Evolutionary conservation across 495 filamentous ascomycete genomes (phyloP).

Genomic region (Oidiodendron maius): DNA sequence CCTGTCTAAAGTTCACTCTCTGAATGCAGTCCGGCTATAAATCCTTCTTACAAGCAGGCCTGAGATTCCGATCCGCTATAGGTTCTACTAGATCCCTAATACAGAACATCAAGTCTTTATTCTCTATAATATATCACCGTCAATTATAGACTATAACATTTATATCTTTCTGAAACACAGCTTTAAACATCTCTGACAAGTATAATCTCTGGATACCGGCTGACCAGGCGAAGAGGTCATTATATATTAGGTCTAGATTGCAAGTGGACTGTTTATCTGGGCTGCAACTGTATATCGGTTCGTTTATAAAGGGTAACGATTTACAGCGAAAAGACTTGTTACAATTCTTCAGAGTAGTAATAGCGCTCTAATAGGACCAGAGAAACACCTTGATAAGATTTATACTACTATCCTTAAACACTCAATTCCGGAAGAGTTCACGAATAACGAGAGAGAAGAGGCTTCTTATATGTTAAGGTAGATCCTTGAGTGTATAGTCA

Average conservation of each 20-base stretch:
- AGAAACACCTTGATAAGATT: slow-evolving; percentile 9
- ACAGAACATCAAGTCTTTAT: slow-evolving; percentile 33
- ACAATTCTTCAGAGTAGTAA: slow-evolving; percentile 1
- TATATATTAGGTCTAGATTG: not conserved
- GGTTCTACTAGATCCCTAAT: slow-evolving; percentile 1
- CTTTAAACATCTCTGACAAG: not conserved
- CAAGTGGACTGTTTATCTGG: too few species aligned
- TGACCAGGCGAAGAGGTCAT: slow-evolving; percentile 4
- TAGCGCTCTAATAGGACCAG: not conserved
- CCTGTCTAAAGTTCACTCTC: slow-evolving; percentile 16
- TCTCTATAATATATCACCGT: too few species aligned
- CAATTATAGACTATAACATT: slow-evolving; percentile 7
- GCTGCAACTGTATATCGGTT: too few species aligned
- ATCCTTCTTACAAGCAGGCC: slow-evolving; percentile 27
- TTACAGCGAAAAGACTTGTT: not conserved
- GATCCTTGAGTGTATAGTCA: not conserved
- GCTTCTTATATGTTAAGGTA: slow-evolving; percentile 1
- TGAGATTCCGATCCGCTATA: slow-evolving; percentile 21
- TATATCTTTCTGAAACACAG: slow-evolving; percentile 4
- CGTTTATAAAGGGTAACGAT: not conserved
- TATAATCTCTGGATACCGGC: not conserved
- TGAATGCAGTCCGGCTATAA: slow-evolving; percentile 9
- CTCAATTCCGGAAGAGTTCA: not conserved
- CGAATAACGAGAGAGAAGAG: slow-evolving; percentile 4
- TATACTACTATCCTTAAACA: slow-evolving; percentile 1